Evolutionary conservation across 805 yeast genomes (phyloP), one percentile per base, ranked within the genome.

Genomic region (Grigorovia yakushimaensis): DNA sequence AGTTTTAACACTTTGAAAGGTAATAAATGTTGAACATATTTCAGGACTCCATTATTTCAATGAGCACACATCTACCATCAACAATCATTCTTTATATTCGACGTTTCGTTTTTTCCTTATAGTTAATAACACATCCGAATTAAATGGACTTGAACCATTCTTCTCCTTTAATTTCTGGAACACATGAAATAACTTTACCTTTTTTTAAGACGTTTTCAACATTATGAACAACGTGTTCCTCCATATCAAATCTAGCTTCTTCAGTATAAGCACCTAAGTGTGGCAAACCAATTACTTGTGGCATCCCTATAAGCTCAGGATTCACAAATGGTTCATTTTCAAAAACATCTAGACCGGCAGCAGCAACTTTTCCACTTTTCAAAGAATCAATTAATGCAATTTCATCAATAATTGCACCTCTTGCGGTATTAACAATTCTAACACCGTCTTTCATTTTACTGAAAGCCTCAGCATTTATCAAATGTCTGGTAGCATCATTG

Each of bases 241-340:
- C 96, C 96, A 93, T 86, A 55, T 76, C 74, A 54, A 71, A 68
- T 59, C 84, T 77, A 3, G 95, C 84, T 66, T 88, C 94, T 44
- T 67, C 66, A 5, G 91, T 72, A 61, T 79, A 80, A 0, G 96
- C 86, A 23, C 96, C 97, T 83, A 86, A 80, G 63, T 88, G 97
- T 15, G 97, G 97, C 53, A 85, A 69, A 35, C 85, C 76, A 11
- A 83, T 72, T n/a, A 81, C 86, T 52, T 82, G 82, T 13, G 85
- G 84, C 65, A 82, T 65, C 24, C 69, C 68, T 42, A 74, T 65
- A 51, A 84, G 67, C 50, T 83, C 88, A 58, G 73, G 66, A 40
- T 82, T 74, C n/a, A 79, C 83, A 52, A 77, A 59, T 9, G 94
- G 94, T 64, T 84, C 94, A 52, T 70, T 66, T 62, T 84, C 89